Percentiles rank a stretch among this genome's conserved stretches.
These are phyloP conservation scores for Ceriops decandra DNA, from an alignment of 345 rosid genomes.

Conservation along the genomic window DNA sequence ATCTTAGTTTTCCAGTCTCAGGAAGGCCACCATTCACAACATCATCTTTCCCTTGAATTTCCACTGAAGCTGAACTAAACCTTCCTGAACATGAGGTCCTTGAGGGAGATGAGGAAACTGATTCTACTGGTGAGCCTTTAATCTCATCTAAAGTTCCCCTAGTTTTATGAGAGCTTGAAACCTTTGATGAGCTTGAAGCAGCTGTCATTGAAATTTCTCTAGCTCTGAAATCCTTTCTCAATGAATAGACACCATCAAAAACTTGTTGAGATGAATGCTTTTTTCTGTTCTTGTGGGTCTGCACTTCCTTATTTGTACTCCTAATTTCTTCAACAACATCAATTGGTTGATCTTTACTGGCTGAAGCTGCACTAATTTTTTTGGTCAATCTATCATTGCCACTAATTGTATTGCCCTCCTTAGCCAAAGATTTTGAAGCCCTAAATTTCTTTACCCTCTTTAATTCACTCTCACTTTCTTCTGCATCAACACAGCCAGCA, in stretches of 20 bases:
- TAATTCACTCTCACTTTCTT: conserved; percentile 32
- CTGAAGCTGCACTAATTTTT: conserved; percentile 13
- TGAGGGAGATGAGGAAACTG: conserved; percentile 50
- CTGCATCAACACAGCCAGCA: conserved; percentile 20
- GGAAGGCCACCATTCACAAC: conserved; percentile 22
- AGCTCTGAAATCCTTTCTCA: conserved; percentile 34
- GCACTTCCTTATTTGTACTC: conserved; percentile 23
- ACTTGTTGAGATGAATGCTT: conserved; percentile 15
- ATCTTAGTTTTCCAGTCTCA: conserved; percentile 23
- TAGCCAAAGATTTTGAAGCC: conserved; percentile 25
- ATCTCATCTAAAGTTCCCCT: conserved; percentile 31
- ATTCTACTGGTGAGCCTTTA: conserved; percentile 49
- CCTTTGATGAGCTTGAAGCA: conserved; percentile 62
- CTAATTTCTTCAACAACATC: conserved; percentile 31
- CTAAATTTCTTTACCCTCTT: conserved; percentile 35
- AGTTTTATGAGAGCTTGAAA: conserved; percentile 37
- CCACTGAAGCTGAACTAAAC: conserved; percentile 24
- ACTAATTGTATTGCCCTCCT: conserved; percentile 18
- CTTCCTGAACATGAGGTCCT: conserved; percentile 30
- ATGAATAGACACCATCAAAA: conserved; percentile 25
- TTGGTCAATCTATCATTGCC: conserved; percentile 20
- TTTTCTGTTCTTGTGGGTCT: conserved; percentile 21
- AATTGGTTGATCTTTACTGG: conserved; percentile 24
- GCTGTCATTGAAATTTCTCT: conserved; percentile 41
- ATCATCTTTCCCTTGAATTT: conserved; percentile 26